Conservation (phyloP, 2,329 filamentous ascomycete species). For the Aspergillus terreus region DNA sequence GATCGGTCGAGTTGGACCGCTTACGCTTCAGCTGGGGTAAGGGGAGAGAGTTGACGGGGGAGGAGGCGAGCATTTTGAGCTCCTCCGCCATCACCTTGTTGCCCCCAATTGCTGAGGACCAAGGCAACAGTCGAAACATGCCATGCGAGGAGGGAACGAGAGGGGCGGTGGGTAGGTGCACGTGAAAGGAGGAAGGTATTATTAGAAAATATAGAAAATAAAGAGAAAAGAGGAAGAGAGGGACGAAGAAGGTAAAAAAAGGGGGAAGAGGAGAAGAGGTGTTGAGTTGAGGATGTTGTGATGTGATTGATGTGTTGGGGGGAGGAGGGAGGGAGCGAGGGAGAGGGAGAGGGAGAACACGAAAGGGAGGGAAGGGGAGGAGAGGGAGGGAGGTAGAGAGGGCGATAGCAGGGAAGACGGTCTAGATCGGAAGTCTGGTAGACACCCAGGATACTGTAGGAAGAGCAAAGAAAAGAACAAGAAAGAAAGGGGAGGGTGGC, state of each 20-base stretch:
- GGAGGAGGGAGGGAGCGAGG: conserved; percentile 23
- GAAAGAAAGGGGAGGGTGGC: conserved; percentile 5
- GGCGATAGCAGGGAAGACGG: conserved; percentile 4
- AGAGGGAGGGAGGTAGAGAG: conserved; percentile 25
- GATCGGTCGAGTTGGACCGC: conserved; percentile 48
- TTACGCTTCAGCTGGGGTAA: conserved; percentile 57
- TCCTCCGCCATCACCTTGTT: conserved; percentile 44
- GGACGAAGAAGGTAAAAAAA: conserved; percentile 10
- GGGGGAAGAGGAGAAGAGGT: conserved; percentile 8
- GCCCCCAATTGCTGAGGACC: conserved; percentile 43
- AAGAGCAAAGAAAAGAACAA: conserved; percentile 2
- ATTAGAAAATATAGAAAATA: conserved; percentile 4
- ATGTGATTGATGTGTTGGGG: conserved; percentile 18
- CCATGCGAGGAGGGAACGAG: conserved; percentile 35
- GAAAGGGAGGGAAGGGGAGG: conserved; percentile 22
- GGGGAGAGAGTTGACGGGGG: conserved; percentile 26
- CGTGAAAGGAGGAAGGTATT: conserved; percentile 10
- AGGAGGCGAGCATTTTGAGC: conserved; percentile 41
- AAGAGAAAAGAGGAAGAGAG: conserved; percentile 7
- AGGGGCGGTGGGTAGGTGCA: conserved; percentile 9
- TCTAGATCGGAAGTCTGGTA: conserved; percentile 2
- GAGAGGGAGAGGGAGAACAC: conserved; percentile 7
- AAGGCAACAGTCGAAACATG: conserved; percentile 49
- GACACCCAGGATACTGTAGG: background rate
- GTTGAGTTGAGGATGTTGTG: conserved; percentile 7